Conservation (phyloP, 371 early-diverging fungal genomes). For the Apophysomyces variabilis region DNA sequence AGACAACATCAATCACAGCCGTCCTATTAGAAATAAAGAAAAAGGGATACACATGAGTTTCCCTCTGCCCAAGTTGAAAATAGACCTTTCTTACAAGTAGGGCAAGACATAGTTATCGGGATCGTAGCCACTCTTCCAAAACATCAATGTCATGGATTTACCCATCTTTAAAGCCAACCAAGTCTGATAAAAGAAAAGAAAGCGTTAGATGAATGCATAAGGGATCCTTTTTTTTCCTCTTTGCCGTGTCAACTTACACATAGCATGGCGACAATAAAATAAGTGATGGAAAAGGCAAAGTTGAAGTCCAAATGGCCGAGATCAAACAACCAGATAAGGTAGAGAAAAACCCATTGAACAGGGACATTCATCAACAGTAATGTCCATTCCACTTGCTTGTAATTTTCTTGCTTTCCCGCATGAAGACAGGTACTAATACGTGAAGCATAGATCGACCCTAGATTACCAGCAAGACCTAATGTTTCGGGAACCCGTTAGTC, state of each 20-base stretch:
- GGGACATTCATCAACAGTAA: slow-evolving; percentile 77
- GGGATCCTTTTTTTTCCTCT: too few species aligned
- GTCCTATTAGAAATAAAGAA: slow-evolving; percentile 37
- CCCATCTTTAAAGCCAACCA: slow-evolving; percentile 56
- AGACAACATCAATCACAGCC: slow-evolving; percentile 64
- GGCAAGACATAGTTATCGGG: slow-evolving; percentile 89
- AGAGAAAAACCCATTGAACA: slow-evolving; percentile 72
- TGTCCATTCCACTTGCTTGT: slow-evolving; percentile 59
- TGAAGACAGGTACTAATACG: slow-evolving; percentile 85
- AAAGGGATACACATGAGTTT: not conserved
- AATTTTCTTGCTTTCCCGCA: slow-evolving; percentile 57
- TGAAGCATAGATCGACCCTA: slow-evolving; percentile 85
- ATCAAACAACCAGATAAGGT: slow-evolving; percentile 58
- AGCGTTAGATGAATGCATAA: not conserved
- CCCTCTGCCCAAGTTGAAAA: slow-evolving; percentile 20
- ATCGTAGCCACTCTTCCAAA: slow-evolving; percentile 78
- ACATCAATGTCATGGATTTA: slow-evolving; percentile 55
- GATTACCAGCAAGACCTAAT: slow-evolving; percentile 70
- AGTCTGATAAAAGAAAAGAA: slow-evolving; percentile 29
- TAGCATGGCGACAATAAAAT: slow-evolving; percentile 45
- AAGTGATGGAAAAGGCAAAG: slow-evolving; percentile 40
- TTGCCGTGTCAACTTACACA: slow-evolving; percentile 32
- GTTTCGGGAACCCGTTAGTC: not conserved
- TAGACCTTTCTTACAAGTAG: slow-evolving; percentile 55
- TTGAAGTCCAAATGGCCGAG: slow-evolving; percentile 59